A percentile compares a stretch with the other conserved stretches of the same genome.
Conservation (phyloP, 75 land plant species). For the Cupressus sempervirens region DNA sequence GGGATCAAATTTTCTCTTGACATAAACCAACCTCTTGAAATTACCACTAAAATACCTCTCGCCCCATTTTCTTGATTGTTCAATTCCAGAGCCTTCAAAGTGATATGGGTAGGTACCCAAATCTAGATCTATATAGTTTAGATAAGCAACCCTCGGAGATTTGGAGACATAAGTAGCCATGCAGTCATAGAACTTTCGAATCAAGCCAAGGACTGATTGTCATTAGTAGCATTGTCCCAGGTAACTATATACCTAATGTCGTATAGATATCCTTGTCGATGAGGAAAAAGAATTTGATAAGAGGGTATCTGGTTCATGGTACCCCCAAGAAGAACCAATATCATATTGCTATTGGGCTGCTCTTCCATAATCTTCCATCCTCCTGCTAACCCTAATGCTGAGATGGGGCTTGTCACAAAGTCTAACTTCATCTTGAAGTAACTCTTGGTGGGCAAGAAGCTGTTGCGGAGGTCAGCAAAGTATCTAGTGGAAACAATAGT, state of each 20-base stretch:
- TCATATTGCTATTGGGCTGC: background rate
- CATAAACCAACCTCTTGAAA: background rate
- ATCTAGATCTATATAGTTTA: constrained; percentile 31
- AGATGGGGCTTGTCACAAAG: constrained; percentile 15
- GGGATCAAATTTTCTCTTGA: constrained; percentile 32
- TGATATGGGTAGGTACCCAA: background rate
- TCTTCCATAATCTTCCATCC: constrained; percentile 12
- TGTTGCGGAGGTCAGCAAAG: background rate
- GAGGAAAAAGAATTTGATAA: background rate
- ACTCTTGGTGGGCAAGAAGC: too few relatives aligned
- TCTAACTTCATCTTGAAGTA: constrained; percentile 20
- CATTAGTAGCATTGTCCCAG: constrained; percentile 6
- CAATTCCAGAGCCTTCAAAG: constrained; percentile 3
- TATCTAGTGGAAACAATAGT: constrained; percentile 2
- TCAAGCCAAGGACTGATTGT: constrained; percentile 17
- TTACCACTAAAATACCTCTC: background rate
- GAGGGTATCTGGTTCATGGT: background rate
- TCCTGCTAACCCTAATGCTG: background rate
- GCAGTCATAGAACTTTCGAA: constrained; percentile 22
- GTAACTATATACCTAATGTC: background rate
- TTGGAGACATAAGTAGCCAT: constrained; percentile 36
- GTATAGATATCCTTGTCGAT: background rate
- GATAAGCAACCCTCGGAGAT: constrained; percentile 34
- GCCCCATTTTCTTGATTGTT: constrained; percentile 11
- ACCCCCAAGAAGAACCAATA: background rate